Conservation (phyloP, 768 basidiomycete genomes). For the Agrocybe chaxingu region DNA sequence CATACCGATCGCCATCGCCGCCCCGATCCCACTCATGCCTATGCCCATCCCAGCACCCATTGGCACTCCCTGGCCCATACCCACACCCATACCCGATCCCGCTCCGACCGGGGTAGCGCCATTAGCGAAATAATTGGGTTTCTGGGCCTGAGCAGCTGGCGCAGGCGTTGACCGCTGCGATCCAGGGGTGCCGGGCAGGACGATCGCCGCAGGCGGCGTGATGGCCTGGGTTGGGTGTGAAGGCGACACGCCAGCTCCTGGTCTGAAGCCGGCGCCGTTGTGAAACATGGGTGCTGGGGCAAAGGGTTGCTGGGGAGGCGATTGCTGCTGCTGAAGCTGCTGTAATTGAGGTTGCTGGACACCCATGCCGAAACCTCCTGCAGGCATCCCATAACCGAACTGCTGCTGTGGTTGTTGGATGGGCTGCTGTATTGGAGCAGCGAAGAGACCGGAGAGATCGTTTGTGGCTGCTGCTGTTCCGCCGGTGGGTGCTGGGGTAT, state of each 20-base stretch:
- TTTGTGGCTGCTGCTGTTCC: constrained; percentile 18
- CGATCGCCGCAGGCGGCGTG: constrained; percentile 38
- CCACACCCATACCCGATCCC: constrained; percentile 17
- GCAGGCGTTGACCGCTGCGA: constrained; percentile 10
- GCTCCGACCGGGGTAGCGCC: constrained; percentile 5
- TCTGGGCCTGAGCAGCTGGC: not conserved
- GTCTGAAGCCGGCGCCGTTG: constrained; percentile 14
- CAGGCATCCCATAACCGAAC: not conserved
- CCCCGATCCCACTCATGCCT: constrained; percentile 2
- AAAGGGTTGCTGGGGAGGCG: constrained; percentile 14
- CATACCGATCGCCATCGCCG: constrained; percentile 1
- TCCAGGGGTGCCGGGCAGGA: constrained; percentile 34
- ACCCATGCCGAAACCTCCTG: constrained; percentile 1
- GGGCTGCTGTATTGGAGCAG: constrained; percentile 11
- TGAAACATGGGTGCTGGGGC: constrained; percentile 25
- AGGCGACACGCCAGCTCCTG: constrained; percentile 6
- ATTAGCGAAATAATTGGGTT: constrained; percentile 30
- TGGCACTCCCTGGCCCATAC: constrained; percentile 12
- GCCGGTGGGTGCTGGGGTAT: constrained; percentile 31
- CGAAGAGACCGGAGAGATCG: constrained; percentile 66
- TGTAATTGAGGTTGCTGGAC: constrained; percentile 2
- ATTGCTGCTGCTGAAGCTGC: constrained; percentile 3
- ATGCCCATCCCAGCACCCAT: constrained; percentile 7
- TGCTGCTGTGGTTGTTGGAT: constrained; percentile 10
- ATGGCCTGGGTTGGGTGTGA: constrained; percentile 23